These are phyloP conservation scores for Talaromyces albobiverticillius DNA, from an alignment of 2,329 filamentous ascomycete species.

Conservation along the genomic window DNA sequence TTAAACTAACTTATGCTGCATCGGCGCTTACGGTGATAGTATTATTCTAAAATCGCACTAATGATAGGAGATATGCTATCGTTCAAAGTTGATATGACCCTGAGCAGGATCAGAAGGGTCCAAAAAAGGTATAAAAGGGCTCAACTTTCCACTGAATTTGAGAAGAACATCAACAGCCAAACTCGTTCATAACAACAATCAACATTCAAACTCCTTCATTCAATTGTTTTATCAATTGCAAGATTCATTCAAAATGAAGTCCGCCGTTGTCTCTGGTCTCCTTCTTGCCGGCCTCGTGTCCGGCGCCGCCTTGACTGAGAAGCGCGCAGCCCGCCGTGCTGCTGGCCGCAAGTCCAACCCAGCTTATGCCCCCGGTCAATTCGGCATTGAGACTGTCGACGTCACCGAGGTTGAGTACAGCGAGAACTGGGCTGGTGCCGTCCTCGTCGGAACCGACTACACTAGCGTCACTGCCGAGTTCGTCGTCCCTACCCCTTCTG, in stretches of 20 bases:
- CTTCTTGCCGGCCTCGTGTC: constrained; percentile 9
- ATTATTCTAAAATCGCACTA: too few relatives aligned
- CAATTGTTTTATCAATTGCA: not conserved
- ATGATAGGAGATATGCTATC: not conserved
- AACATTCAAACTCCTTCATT: not conserved
- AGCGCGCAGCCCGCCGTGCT: constrained; percentile 13
- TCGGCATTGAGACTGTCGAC: constrained; percentile 6
- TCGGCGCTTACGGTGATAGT: too few relatives aligned
- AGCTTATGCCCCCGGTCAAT: not conserved
- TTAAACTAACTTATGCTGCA: not conserved
- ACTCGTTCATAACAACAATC: too few relatives aligned
- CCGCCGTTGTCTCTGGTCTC: not conserved
- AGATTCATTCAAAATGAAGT: constrained; percentile 8
- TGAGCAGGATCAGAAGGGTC: not conserved
- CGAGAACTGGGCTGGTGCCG: constrained; percentile 60
- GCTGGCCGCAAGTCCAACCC: constrained; percentile 10
- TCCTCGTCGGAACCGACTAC: constrained; percentile 52
- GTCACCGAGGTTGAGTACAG: constrained; percentile 38
- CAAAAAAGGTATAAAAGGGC: constrained; percentile 5
- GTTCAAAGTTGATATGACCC: not conserved
- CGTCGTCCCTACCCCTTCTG: constrained; percentile 50
- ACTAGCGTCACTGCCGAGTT: constrained; percentile 45
- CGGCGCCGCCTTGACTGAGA: constrained; percentile 12
- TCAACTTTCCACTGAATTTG: not conserved
- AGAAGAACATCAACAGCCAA: constrained; percentile 2